These are phyloP conservation scores for Botrytis paeoniae DNA, from an alignment of 2,329 filamentous ascomycete genomes.

Conservation along the genomic window DNA sequence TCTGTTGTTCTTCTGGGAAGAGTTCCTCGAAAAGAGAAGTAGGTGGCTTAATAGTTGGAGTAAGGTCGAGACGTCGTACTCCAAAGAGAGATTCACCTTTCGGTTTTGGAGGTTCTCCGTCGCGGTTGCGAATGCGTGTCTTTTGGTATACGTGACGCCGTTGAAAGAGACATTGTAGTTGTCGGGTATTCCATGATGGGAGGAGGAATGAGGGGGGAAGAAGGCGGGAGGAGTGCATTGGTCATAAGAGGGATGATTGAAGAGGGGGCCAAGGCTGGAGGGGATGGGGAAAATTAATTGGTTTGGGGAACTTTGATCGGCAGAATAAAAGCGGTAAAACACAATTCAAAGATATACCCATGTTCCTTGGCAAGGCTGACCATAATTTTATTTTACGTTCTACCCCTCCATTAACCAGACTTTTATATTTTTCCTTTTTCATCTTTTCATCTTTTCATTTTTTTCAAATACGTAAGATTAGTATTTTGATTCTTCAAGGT, in stretches of 20 bases:
- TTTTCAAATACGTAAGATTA: neutral
- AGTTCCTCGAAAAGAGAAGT: constrained; percentile 47
- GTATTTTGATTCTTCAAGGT: neutral
- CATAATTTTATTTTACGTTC: neutral
- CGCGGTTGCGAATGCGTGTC: constrained; percentile 21
- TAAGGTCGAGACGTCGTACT: neutral
- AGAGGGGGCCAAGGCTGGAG: constrained; percentile 18
- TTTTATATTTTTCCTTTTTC: neutral
- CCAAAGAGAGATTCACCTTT: constrained; percentile 14
- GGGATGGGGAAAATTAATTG: constrained; percentile 13
- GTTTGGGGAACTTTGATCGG: constrained; percentile 2
- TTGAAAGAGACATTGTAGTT: constrained; percentile 30
- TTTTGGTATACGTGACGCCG: constrained; percentile 23
- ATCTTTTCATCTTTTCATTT: neutral
- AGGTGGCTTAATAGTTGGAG: neutral
- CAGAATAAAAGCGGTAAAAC: neutral
- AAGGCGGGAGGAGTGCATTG: constrained; percentile 45
- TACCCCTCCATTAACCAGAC: neutral
- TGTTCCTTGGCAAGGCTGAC: constrained; percentile 12
- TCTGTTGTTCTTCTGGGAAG: constrained; percentile 49
- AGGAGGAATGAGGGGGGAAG: constrained; percentile 44
- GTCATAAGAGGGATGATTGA: constrained; percentile 23
- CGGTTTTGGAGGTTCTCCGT: neutral
- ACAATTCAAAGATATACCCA: neutral
- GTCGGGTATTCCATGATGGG: constrained; percentile 41